Conservation (phyloP, 495 filamentous ascomycete genomes). For the Ascobolus immersus region DNA sequence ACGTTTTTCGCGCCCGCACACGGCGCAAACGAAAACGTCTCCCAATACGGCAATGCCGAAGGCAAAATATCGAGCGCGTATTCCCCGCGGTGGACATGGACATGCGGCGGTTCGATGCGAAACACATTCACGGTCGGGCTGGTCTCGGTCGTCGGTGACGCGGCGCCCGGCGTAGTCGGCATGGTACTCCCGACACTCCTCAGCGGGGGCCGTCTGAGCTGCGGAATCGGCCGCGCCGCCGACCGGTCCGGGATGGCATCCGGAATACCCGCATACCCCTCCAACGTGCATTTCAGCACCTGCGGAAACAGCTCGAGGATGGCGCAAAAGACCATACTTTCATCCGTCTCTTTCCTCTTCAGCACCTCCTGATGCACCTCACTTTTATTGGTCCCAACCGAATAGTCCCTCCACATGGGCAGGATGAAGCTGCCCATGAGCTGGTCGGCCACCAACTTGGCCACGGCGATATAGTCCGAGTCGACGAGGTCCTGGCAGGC, state of each 20-base stretch:
- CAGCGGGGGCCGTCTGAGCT: constrained; percentile 9
- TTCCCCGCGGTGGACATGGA: constrained; percentile 54
- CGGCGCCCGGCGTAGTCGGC: too few species aligned
- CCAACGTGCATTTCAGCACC: constrained; percentile 10
- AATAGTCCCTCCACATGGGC: constrained; percentile 5
- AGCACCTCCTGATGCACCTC: constrained; percentile 9
- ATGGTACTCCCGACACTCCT: too few species aligned
- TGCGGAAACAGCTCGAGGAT: constrained; percentile 10
- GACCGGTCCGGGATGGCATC: constrained; percentile 12
- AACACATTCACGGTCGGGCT: constrained; percentile 12
- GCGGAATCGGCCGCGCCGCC: constrained; percentile 9
- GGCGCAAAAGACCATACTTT: constrained; percentile 10
- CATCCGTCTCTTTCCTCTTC: constrained; percentile 9
- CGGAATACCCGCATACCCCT: constrained; percentile 11
- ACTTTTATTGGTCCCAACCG: constrained; percentile 10
- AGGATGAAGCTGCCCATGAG: constrained; percentile 10
- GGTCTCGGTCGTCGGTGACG: background rate
- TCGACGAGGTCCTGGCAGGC: constrained; percentile 6
- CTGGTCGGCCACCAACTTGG: constrained; percentile 10
- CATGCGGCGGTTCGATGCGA: constrained; percentile 32
- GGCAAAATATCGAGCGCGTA: constrained; percentile 52
- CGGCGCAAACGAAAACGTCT: constrained; percentile 61
- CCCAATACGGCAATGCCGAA: constrained; percentile 67
- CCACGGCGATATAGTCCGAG: constrained; percentile 11
- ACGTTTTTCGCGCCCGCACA: constrained; percentile 56